Conservation (phyloP, 352 stramenopile species). For the Elongisporangium senticosum region DNA sequence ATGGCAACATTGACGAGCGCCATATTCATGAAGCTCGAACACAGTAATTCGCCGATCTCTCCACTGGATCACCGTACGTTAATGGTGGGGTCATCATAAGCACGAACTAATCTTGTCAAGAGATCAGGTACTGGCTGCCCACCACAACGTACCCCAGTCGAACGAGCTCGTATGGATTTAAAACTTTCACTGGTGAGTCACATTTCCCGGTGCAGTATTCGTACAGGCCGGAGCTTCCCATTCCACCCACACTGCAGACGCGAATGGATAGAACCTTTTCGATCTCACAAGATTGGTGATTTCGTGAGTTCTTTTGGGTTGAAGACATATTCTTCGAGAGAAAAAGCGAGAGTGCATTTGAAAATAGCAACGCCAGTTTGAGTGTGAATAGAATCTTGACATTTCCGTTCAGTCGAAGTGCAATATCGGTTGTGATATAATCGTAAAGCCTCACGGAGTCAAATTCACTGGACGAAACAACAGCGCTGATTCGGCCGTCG, state of each 20-base stretch:
- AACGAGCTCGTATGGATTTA: too few relatives aligned
- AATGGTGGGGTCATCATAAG: too few relatives aligned
- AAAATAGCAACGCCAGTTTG: constrained; percentile 6
- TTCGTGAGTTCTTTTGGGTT: too few relatives aligned
- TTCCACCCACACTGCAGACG: neutral
- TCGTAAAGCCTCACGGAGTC: neutral
- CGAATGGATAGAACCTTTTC: constrained; percentile 1
- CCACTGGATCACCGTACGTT: too few relatives aligned
- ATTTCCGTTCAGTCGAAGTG: constrained; percentile 9
- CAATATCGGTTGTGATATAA: constrained; percentile 9
- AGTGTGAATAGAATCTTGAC: constrained; percentile 3
- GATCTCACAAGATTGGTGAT: neutral
- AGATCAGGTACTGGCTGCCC: too few relatives aligned
- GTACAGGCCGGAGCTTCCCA: neutral
- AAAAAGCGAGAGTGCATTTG: constrained; percentile 10
- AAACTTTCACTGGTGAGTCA: too few relatives aligned
- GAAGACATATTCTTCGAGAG: neutral
- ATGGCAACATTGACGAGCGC: too few relatives aligned
- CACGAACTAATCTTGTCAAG: too few relatives aligned
- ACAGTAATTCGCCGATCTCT: too few relatives aligned
- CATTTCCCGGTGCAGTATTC: too few relatives aligned
- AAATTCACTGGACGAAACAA: constrained; percentile 12
- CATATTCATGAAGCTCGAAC: too few relatives aligned
- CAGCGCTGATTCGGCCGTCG: neutral
- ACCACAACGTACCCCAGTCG: too few relatives aligned